These are phyloP conservation scores for Dendrobium huoshanense DNA, from an alignment of 106 monocot species.

Conservation along the genomic window DNA sequence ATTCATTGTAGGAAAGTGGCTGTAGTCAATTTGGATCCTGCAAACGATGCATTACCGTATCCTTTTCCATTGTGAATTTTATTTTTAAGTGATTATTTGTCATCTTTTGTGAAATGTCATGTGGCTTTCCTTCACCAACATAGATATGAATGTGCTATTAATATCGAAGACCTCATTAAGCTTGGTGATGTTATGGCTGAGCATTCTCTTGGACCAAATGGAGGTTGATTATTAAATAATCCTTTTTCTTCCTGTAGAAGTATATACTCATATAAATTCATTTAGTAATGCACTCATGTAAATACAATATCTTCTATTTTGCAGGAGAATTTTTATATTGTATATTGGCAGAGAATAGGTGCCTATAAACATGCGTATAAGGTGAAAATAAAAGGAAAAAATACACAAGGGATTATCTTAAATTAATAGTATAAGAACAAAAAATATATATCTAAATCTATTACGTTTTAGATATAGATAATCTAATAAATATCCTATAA, in stretches of 20 bases:
- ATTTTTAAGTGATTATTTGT: not conserved
- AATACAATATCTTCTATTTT: not conserved
- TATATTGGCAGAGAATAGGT: too few species aligned
- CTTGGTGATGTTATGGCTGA: slow-evolving; percentile 85
- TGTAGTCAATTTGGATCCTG: slow-evolving; percentile 92
- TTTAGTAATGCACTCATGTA: not conserved
- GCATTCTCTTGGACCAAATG: slow-evolving; percentile 97
- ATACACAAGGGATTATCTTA: too few species aligned
- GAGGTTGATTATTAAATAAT: slow-evolving; percentile 43
- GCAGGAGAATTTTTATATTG: too few species aligned
- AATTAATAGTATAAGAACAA: too few species aligned
- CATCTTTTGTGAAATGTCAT: not conserved
- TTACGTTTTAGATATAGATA: too few species aligned
- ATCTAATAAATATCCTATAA: too few species aligned
- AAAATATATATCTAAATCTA: too few species aligned
- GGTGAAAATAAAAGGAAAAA: too few species aligned
- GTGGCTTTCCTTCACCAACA: slow-evolving; percentile 15
- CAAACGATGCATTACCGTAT: slow-evolving; percentile 93
- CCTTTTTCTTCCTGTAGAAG: not conserved
- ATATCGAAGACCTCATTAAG: slow-evolving; percentile 86
- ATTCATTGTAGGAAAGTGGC: slow-evolving; percentile 82
- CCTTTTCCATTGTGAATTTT: slow-evolving; percentile 20
- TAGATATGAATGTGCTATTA: slow-evolving; percentile 94
- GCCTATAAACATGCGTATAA: too few species aligned
- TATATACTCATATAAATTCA: not conserved